Base-by-base conservation (phyloP, 306 rosid genomes). In the Vigna radiata region DNA sequence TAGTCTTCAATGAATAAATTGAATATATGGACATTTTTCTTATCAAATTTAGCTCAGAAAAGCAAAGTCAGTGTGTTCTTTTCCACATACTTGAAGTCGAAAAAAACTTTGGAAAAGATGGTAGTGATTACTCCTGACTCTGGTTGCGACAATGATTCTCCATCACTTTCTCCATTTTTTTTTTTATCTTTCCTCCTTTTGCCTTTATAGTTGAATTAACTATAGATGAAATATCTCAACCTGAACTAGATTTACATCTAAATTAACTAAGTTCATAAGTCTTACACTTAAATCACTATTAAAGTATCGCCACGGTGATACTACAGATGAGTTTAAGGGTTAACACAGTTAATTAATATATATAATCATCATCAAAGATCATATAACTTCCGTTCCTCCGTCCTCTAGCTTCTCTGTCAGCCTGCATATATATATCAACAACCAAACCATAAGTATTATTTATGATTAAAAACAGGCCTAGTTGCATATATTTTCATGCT, bases 311-410 rank as follows among this genome's bases (percentile, higher is more conserved):
- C 43, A 62, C 11, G 43, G 23, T 59, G 50, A 19, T 19, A 72
- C 62, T 49, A 60, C 71, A 36, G 17, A 41, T 50, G 18, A 63
- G 14, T 63, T 74, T 46, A 39, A 80, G n/a, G 69, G 58, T 56
- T 36, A 64, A 66, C 60, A 41, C 10, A 72, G 8, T 70, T 61
- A 86, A 70, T 86, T 60, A 86, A 70, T 86, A 83, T 49, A 73
- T 83, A 59, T 81, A 89, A 85, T 93, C 97, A 79, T 91, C 93
- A 75, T 91, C 90, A 79, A 88, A 93, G 78, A 88, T 88, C 91
- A 82, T 87, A 83, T 88, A 73, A 72, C 89, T 92, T 83, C 79
- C 85, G 81, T 67, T 86, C 83, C 85, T 92, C 72, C 88, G 86
- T 23, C 83, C 75, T 85, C 87, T 88, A 67, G 87, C 75, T 73